phyloP scores from a whole-genome alignment of 257 asterid genomes.

The Ehretia macrophylla region DNA sequence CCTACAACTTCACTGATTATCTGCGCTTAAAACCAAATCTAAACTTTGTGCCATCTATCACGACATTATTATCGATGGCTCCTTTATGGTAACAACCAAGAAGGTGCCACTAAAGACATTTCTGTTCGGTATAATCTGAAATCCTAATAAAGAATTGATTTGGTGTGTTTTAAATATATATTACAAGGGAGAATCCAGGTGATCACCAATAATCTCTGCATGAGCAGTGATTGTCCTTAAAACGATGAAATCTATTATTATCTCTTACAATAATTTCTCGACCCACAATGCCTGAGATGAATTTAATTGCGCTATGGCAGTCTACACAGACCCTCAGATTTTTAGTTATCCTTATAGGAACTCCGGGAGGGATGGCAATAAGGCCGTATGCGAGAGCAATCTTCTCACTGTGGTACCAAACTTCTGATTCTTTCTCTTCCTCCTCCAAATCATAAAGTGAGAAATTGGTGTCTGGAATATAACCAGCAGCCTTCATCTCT shows the following conservation, averaged over 20 bases:
- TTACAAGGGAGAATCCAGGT: background rate
- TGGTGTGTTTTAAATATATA: too few species aligned
- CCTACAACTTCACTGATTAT: too few species aligned
- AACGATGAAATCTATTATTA: slow-evolving; percentile 65
- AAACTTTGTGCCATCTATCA: too few species aligned
- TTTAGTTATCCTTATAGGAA: slow-evolving; percentile 77
- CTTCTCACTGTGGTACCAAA: slow-evolving; percentile 85
- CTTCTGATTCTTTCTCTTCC: slow-evolving; percentile 86
- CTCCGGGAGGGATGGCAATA: slow-evolving; percentile 57
- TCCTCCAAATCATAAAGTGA: slow-evolving; percentile 75
- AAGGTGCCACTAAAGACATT: too few species aligned
- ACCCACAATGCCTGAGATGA: slow-evolving; percentile 59
- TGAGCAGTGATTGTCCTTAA: slow-evolving; percentile 57
- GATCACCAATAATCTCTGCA: slow-evolving; percentile 83
- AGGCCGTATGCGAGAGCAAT: slow-evolving; percentile 88
- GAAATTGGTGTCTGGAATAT: slow-evolving; percentile 54
- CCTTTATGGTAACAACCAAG: too few species aligned
- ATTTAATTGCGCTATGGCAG: slow-evolving; percentile 82
- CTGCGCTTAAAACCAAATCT: too few species aligned
- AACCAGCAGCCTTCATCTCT: slow-evolving; percentile 73
- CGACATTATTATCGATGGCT: too few species aligned
- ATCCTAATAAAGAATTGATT: too few species aligned
- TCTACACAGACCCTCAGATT: slow-evolving; percentile 86
- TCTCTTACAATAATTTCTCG: slow-evolving; percentile 80
- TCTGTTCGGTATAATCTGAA: too few species aligned